Conservation (phyloP, 192 early-diverging fungal genomes). For the Coemansia umbellata region DNA sequence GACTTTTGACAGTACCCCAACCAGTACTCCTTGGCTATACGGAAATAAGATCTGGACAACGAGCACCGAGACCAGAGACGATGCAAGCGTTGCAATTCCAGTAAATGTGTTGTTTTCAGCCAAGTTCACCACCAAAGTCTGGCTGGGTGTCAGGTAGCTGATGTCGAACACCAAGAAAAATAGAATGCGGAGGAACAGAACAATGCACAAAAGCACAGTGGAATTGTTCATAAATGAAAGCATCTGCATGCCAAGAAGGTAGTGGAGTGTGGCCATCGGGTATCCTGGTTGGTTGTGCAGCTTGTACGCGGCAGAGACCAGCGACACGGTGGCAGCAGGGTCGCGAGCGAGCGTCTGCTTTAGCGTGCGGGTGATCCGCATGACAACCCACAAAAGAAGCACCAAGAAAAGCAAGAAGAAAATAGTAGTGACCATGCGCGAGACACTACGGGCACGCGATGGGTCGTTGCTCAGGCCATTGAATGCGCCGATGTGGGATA, state of each 20-base stretch:
- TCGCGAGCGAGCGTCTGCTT: slow-evolving; percentile 16
- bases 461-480: slow-evolving; percentile 1
- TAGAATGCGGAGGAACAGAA: slow-evolving; percentile 23
- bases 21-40: slow-evolving; percentile 6
- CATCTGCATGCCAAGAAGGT: slow-evolving; percentile 31
- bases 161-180: slow-evolving; percentile 42
- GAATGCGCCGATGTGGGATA: slow-evolving; percentile 29
- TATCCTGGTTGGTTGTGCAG: slow-evolving; percentile 11
- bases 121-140: slow-evolving; percentile 1
- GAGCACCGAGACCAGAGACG: slow-evolving; percentile 20
- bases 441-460: slow-evolving; percentile 30
- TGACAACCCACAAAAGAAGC: slow-evolving; percentile 14
- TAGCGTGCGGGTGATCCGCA: slow-evolving; percentile 12
- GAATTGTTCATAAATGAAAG: slow-evolving; percentile 26
- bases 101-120: slow-evolving; percentile 27
- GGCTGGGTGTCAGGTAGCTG: slow-evolving; percentile 32
- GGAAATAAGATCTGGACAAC: slow-evolving; percentile 33
- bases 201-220: slow-evolving; percentile 5
- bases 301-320: slow-evolving; percentile 17
- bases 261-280: slow-evolving; percentile 18
- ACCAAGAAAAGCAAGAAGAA: slow-evolving; percentile 15
- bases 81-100: slow-evolving; percentile 30
- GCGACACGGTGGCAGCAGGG: slow-evolving; percentile 18
- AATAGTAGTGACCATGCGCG: slow-evolving; percentile 18
- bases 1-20: slow-evolving; percentile 15